Conservation (phyloP, 2,329 filamentous ascomycete species). For the Malbranchea zuffiana region DNA sequence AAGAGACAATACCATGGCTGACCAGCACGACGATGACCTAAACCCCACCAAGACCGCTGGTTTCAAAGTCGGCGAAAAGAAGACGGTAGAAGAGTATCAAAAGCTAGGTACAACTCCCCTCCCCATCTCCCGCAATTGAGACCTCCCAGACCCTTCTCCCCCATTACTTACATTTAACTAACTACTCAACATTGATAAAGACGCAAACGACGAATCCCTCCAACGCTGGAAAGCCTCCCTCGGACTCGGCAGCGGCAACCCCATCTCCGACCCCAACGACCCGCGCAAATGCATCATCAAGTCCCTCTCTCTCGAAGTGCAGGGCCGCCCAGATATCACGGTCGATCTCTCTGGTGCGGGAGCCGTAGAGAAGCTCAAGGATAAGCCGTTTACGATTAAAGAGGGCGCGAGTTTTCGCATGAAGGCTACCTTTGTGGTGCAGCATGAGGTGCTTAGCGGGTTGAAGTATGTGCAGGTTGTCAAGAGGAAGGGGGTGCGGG, state of each 20-base stretch:
- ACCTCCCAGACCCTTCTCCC: constrained; percentile 7
- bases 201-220: constrained; percentile 77
- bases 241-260: constrained; percentile 62
- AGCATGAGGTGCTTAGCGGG: constrained; percentile 90
- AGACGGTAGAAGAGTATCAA: constrained; percentile 89
- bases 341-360: constrained; percentile 72
- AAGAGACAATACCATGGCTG: constrained; percentile 59
- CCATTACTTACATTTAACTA: background rate
- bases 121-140: no score
- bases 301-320: constrained; percentile 75
- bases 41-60: constrained; percentile 80
- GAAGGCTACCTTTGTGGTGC: constrained; percentile 87
- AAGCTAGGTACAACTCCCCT: constrained; percentile 87
- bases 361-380: constrained; percentile 66
- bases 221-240: constrained; percentile 97
- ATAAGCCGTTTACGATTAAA: constrained; percentile 95
- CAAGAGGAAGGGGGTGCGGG: constrained; percentile 74
- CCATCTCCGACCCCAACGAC: constrained; percentile 67
- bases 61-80: constrained; percentile 98
- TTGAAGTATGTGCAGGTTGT: constrained; percentile 93
- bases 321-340: constrained; percentile 71
- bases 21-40: constrained; percentile 66
- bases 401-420: constrained; percentile 90
- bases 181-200: constrained; percentile 26
- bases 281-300: constrained; percentile 87